Evolutionary conservation across 2,329 filamentous ascomycete genomes (phyloP).

Genomic region (Ophiosphaerella herpotricha): DNA sequence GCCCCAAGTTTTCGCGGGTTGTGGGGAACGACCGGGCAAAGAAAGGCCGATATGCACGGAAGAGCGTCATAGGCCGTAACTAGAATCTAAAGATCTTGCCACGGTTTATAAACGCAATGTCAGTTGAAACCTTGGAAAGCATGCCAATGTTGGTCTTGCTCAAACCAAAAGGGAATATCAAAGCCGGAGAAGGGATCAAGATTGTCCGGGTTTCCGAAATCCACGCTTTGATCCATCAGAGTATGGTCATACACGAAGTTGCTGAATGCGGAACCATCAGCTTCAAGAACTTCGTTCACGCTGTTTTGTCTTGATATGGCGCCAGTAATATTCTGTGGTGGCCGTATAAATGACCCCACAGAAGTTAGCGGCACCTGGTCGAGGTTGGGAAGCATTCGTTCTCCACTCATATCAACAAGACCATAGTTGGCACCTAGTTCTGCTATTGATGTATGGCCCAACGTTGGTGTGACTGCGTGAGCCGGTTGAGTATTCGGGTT

Average conservation of each 20-base stretch:
- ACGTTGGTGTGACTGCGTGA: background rate
- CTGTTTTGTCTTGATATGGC: background rate
- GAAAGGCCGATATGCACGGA: too few species aligned
- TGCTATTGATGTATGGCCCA: background rate
- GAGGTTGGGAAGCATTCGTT: background rate
- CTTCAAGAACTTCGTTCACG: conserved; percentile 1
- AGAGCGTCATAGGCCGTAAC: too few species aligned
- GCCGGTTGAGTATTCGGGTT: background rate
- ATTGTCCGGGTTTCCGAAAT: conserved; percentile 8
- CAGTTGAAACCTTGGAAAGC: conserved; percentile 16
- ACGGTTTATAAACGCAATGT: background rate
- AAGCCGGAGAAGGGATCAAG: conserved; percentile 40
- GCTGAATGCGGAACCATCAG: conserved; percentile 13
- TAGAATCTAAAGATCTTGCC: too few species aligned
- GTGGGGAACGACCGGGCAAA: too few species aligned
- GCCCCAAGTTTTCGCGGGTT: too few species aligned
- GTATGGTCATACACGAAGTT: conserved; percentile 8
- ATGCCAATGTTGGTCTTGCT: conserved; percentile 39
- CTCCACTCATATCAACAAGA: background rate
- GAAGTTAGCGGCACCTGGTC: background rate
- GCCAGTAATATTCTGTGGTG: background rate
- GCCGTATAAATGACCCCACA: background rate
- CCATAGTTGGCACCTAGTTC: background rate
- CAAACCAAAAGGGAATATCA: conserved; percentile 45
- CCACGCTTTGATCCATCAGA: background rate